Conservation (phyloP, 31 red algal genomes). For the Endocladia muricata region DNA sequence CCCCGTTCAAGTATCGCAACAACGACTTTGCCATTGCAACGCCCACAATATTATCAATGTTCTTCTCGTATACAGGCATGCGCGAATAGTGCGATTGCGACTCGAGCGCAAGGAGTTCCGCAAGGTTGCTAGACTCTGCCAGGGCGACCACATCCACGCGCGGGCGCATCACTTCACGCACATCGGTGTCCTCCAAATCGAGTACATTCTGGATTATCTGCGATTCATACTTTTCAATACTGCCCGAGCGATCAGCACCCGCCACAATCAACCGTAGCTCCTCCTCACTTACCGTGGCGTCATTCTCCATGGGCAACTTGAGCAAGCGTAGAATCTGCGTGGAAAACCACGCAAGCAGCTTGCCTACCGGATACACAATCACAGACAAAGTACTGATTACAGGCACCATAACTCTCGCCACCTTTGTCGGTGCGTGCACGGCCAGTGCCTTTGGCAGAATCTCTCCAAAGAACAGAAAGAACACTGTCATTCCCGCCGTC, state of each 20-base stretch:
- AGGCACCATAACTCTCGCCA: slow-evolving; percentile 83
- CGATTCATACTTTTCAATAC: slow-evolving; percentile 93
- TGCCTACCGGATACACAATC: slow-evolving; percentile 94
- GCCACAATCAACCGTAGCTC: slow-evolving; percentile 89
- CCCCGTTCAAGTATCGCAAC: neutral
- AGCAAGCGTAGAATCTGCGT: slow-evolving; percentile 66
- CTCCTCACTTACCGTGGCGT: slow-evolving; percentile 82
- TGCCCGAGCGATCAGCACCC: slow-evolving; percentile 86
- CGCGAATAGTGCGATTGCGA: slow-evolving; percentile 84
- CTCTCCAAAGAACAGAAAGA: slow-evolving; percentile 98
- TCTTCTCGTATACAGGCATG: slow-evolving; percentile 79
- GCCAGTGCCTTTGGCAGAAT: slow-evolving; percentile 96
- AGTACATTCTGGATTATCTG: slow-evolving; percentile 94
- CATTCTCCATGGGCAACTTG: slow-evolving; percentile 71
- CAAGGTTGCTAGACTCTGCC: slow-evolving; percentile 41
- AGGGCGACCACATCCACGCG: slow-evolving; percentile 93
- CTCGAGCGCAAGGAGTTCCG: slow-evolving; percentile 68
- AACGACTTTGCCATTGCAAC: slow-evolving; percentile 23
- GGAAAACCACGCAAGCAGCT: slow-evolving; percentile 67
- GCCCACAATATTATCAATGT: slow-evolving; percentile 95
- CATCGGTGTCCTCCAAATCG: slow-evolving; percentile 92
- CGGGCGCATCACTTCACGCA: slow-evolving; percentile 91
- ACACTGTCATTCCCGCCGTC: slow-evolving; percentile 82
- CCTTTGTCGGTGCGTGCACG: slow-evolving; percentile 90
- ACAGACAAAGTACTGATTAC: slow-evolving; percentile 74